These are phyloP conservation scores for Paramecium octaurelia DNA, from an alignment of 73 alveolate species.

Conservation along the genomic window DNA sequence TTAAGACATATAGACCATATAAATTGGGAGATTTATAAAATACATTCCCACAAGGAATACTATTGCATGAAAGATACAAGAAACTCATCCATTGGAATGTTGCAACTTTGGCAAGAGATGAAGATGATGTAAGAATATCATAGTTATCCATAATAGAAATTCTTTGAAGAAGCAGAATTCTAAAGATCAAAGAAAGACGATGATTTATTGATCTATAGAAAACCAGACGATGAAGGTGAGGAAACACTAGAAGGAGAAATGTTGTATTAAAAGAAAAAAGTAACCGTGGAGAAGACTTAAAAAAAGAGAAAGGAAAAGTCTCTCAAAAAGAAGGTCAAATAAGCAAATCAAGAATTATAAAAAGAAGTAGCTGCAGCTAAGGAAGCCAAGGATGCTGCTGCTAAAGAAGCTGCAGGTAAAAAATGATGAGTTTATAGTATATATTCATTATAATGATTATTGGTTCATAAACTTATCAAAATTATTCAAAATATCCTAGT, in stretches of 20 bases:
- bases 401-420: not conserved
- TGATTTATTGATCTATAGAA: not conserved
- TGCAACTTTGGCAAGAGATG: slow-evolving; percentile 25
- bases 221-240: slow-evolving; percentile 9
- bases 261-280: slow-evolving; percentile 25
- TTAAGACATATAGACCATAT: slow-evolving; percentile 14
- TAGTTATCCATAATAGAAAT: not conserved
- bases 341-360: slow-evolving; percentile 23
- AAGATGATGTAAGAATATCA: slow-evolving; percentile 57
- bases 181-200: slow-evolving; percentile 21
- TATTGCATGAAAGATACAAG: slow-evolving; percentile 65
- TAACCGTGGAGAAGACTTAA: slow-evolving; percentile 2
- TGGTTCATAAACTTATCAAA: not conserved
- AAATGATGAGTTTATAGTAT: slow-evolving; percentile 7
- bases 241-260: not conserved
- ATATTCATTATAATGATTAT: not conserved
- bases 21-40: slow-evolving; percentile 70
- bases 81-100: slow-evolving; percentile 59
- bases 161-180: slow-evolving; percentile 38
- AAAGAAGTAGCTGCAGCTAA: slow-evolving; percentile 11
- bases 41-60: slow-evolving; percentile 75
- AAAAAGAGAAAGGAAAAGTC: slow-evolving; percentile 56
- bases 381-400: not conserved
- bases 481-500: not conserved
- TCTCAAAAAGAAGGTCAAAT: slow-evolving; percentile 3